Percentiles rank a stretch among this genome's conserved stretches.
Evolutionary conservation across 164 flowering plant genomes (phyloP).

Genomic region (Chimonanthus salicifolius): DNA sequence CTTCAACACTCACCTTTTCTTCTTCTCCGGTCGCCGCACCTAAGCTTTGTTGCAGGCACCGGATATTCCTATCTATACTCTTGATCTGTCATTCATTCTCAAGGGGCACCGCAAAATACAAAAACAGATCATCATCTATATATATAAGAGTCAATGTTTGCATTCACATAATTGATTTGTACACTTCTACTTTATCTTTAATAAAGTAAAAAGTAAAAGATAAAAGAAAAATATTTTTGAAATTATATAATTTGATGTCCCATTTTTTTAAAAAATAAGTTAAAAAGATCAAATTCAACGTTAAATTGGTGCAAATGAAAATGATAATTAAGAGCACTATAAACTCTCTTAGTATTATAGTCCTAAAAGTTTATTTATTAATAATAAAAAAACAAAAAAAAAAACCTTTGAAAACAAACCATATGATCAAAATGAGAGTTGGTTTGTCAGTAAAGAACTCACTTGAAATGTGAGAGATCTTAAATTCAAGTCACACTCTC

Average conservation of each 20-base stretch:
- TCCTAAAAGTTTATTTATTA: too few relatives aligned
- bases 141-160: background rate
- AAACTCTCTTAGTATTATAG: background rate
- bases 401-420: too few relatives aligned
- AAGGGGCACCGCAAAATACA: too few relatives aligned
- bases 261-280: too few relatives aligned
- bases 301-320: background rate
- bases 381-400: too few relatives aligned
- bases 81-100: constrained; percentile 4
- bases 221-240: too few relatives aligned
- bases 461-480: background rate
- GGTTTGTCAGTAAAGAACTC: background rate
- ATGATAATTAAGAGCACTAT: too few relatives aligned
- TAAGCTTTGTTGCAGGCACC: background rate
- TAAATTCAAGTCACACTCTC: background rate
- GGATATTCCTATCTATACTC: constrained; percentile 7
- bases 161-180: background rate
- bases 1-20: background rate
- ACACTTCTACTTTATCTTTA: background rate
- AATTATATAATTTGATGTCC: too few relatives aligned
- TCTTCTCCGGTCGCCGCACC: background rate
- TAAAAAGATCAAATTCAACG: background rate
- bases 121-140: too few relatives aligned
- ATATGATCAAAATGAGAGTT: too few relatives aligned
- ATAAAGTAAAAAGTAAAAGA: too few relatives aligned